phyloP scores from a whole-genome alignment of 139 green algal species.

The Tetraselmis chui region DNA sequence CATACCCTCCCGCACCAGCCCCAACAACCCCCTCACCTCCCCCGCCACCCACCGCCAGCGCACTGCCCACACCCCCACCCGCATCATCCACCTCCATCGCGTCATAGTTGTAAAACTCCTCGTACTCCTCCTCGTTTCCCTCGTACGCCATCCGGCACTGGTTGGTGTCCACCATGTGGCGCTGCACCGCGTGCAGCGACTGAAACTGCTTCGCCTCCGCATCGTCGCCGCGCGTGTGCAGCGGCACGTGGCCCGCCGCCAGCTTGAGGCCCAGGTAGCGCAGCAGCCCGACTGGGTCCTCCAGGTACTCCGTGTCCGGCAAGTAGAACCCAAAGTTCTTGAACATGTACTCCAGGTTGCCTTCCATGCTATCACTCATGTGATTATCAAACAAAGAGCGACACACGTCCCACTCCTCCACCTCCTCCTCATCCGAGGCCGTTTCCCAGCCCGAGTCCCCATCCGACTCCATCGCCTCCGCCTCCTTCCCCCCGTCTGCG shows the following conservation, averaged over 20 bases:
- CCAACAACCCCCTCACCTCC: neutral
- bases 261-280: constrained; percentile 86
- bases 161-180: constrained; percentile 87
- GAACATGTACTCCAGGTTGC: constrained; percentile 95
- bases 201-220: constrained; percentile 56
- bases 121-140: constrained; percentile 92
- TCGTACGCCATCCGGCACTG: constrained; percentile 78
- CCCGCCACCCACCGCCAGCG: constrained; percentile 18
- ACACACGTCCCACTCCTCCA: constrained; percentile 75
- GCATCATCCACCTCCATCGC: constrained; percentile 7
- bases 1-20: constrained; percentile 33
- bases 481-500: neutral
- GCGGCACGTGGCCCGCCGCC: constrained; percentile 50
- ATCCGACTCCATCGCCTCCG: constrained; percentile 5
- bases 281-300: constrained; percentile 81
- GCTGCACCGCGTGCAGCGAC: constrained; percentile 79
- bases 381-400: constrained; percentile 85
- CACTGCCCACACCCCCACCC: no score
- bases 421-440: constrained; percentile 47
- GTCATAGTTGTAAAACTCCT: constrained; percentile 79
- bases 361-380: constrained; percentile 50
- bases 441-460: constrained; percentile 66
- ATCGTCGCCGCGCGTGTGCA: constrained; percentile 74
- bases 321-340: constrained; percentile 92
- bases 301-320: constrained; percentile 77